A percentile compares a stretch with the other conserved stretches of the same genome.
These are phyloP conservation scores for Jimgerdemannia flammicorona DNA, from an alignment of 192 early-diverging fungal genomes.

Conservation along the genomic window DNA sequence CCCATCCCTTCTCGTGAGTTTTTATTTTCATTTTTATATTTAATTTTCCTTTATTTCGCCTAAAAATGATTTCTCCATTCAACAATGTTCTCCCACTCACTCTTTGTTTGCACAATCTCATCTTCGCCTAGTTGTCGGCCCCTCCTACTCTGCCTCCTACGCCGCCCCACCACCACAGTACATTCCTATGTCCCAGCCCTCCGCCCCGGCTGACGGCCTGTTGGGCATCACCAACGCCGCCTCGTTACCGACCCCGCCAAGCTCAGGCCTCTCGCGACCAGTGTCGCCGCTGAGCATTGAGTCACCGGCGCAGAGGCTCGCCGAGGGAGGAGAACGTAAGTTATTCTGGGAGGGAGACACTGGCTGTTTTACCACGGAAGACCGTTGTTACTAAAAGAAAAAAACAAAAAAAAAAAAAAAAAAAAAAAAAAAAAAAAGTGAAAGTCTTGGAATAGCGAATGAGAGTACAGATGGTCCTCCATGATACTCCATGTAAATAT, in stretches of 20 bases:
- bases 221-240: not conserved
- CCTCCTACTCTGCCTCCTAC: not conserved
- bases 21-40: not conserved
- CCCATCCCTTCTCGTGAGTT: not conserved
- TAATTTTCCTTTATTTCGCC: not conserved
- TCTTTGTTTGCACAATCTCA: not conserved
- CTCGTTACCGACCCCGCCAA: not conserved
- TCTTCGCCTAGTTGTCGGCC: not conserved
- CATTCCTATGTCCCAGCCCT: not conserved
- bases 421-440: too few relatives aligned
- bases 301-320: not conserved
- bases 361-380: not conserved
- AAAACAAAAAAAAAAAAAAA: too few relatives aligned
- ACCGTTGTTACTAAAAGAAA: too few relatives aligned
- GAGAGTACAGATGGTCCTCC: not conserved
- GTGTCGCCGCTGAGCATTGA: not conserved
- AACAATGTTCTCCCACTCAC: not conserved
- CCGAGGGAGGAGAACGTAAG: not conserved
- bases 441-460: too few relatives aligned
- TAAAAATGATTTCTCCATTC: too few relatives aligned
- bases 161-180: not conserved
- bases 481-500: slow-evolving; percentile 7
- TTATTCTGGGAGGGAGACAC: not conserved
- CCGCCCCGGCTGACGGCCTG: not conserved
- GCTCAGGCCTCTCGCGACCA: not conserved